A percentile compares a stretch with the other conserved stretches of the same genome.
These are phyloP conservation scores for Cornus kousa DNA, from an alignment of 148 eudicot species.

Conservation along the genomic window DNA sequence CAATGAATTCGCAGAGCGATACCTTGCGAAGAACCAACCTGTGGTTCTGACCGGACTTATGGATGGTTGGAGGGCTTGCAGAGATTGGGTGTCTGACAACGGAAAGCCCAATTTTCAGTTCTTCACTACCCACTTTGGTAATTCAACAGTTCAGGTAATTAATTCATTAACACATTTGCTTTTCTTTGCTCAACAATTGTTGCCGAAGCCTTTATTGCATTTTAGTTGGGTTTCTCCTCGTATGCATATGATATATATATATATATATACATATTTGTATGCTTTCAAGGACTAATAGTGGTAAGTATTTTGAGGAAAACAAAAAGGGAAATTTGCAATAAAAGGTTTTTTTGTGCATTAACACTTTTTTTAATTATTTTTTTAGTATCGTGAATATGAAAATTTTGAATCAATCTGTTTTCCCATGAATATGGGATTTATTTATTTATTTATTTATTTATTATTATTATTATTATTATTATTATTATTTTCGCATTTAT, in stretches of 20 bases:
- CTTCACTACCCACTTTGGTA: slow-evolving; percentile 58
- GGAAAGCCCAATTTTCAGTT: slow-evolving; percentile 39
- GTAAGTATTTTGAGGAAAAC: background rate
- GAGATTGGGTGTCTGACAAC: slow-evolving; percentile 41
- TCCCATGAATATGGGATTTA: no score
- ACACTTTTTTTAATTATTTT: background rate
- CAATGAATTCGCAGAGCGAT: slow-evolving; percentile 56
- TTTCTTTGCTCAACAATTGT: background rate
- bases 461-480: no score
- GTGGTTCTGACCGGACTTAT: slow-evolving; percentile 74
- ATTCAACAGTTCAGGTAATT: slow-evolving; percentile 65
- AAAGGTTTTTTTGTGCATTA: no score
- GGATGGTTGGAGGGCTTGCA: slow-evolving; percentile 76
- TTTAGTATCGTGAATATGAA: no score
- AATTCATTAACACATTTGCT: background rate
- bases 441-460: no score
- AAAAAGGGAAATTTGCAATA: no score
- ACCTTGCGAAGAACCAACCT: slow-evolving; percentile 63
- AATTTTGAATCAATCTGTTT: no score
- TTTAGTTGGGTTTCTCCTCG: background rate
- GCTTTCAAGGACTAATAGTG: background rate
- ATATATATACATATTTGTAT: background rate
- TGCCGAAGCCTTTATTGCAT: background rate
- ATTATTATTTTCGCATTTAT: no score
- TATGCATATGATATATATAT: background rate